These are phyloP conservation scores for Nakazawaea ambrosiae DNA, from an alignment of 805 yeast genomes.

Conservation along the genomic window DNA sequence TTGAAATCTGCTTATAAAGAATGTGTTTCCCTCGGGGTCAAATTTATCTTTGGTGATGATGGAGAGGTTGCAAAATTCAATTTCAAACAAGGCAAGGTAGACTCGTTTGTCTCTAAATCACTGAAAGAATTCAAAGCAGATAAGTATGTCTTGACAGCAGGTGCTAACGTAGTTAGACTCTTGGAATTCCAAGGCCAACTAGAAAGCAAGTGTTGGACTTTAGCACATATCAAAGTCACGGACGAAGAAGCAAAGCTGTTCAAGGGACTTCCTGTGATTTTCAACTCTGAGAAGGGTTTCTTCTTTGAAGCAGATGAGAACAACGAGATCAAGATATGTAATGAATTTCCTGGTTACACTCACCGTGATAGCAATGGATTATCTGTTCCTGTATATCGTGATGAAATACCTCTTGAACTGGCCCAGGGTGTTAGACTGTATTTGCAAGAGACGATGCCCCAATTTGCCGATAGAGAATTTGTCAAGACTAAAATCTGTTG, in stretches of 20 bases:
- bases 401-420: slow-evolving; percentile 11
- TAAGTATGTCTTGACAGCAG: slow-evolving; percentile 22
- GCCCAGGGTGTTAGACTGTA: slow-evolving; percentile 9
- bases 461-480: slow-evolving; percentile 15
- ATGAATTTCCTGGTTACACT: slow-evolving; percentile 21
- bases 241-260: slow-evolving; percentile 15
- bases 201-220: slow-evolving; percentile 16
- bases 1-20: slow-evolving; percentile 18
- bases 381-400: slow-evolving; percentile 9
- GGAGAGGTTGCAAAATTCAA: slow-evolving; percentile 7
- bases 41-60: slow-evolving; percentile 15
- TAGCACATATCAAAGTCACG: slow-evolving; percentile 16
- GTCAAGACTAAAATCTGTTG: slow-evolving; percentile 19
- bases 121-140: slow-evolving; percentile 6
- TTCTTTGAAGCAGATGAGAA: slow-evolving; percentile 18
- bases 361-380: slow-evolving; percentile 7
- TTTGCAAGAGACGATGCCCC: slow-evolving; percentile 16
- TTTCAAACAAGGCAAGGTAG: neutral
- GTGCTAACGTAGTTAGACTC: slow-evolving; percentile 24
- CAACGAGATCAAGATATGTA: slow-evolving; percentile 16
- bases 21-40: slow-evolving; percentile 22
- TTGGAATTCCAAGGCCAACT: slow-evolving; percentile 16
- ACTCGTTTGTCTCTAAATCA: slow-evolving; percentile 1
- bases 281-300: slow-evolving; percentile 18
- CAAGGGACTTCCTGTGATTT: slow-evolving; percentile 14